A percentile compares a stretch with the other conserved stretches of the same genome.
Conservation (phyloP, 371 early-diverging fungal genomes). For the Aphelidium insulamus region DNA sequence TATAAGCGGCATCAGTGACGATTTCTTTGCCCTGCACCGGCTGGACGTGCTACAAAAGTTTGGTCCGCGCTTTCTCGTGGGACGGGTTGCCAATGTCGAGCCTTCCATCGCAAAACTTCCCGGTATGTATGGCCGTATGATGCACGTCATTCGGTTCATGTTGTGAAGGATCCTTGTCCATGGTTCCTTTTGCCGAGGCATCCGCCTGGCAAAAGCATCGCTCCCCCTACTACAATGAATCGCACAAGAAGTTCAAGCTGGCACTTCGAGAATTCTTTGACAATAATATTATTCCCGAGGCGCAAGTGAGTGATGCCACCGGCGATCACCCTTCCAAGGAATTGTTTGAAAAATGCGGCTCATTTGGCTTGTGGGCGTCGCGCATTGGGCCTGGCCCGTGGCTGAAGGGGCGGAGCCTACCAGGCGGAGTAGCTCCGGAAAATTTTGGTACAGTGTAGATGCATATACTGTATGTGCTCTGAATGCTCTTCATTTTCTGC, state of each 20-base stretch:
- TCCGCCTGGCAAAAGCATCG: constrained; percentile 26
- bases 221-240: constrained; percentile 31
- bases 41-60: constrained; percentile 33
- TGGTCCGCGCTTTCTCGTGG: constrained; percentile 20
- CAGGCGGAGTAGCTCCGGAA: no score
- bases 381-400: constrained; percentile 22
- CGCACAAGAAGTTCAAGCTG: constrained; percentile 25
- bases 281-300: constrained; percentile 18
- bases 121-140: constrained; percentile 16
- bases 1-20: no score
- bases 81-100: constrained; percentile 15
- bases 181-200: constrained; percentile 34
- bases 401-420: constrained; percentile 17
- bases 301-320: constrained; percentile 13
- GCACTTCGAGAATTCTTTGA: constrained; percentile 27
- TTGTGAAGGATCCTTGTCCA: no score
- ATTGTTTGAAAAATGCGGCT: constrained; percentile 21
- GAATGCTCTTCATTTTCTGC: no score
- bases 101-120: constrained; percentile 5
- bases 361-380: constrained; percentile 12
- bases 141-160: no score
- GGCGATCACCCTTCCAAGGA: constrained; percentile 21
- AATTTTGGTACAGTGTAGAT: no score
- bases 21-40: constrained; percentile 42
- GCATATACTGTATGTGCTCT: no score